Base-by-base conservation (phyloP, 2,329 filamentous ascomycete species). In the Albifimbria verrucaria region DNA sequence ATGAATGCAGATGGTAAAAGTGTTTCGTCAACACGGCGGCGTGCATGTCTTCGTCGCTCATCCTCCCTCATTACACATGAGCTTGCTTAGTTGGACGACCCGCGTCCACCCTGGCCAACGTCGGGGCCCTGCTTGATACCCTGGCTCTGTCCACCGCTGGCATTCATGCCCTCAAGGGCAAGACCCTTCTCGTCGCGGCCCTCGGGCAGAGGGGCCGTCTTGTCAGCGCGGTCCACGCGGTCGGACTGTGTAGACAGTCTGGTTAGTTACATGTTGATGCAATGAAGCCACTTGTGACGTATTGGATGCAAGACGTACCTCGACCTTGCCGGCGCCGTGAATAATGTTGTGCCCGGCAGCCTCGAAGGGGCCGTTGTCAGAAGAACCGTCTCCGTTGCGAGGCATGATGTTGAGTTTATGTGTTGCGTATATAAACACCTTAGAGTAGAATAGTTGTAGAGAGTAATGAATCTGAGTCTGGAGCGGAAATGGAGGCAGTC, bases 201-300 rank as follows among this genome's bases (percentile, higher is more conserved):
- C 62, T 79, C 72, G 9, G 78, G 78, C 46, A 78, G 59, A 2
- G 71, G 69, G 1, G 78, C 78, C 2, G 75, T 74, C 70, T 80
- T 81, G 65, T 78, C 71, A 15, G 77, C 76, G 52, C 77, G 74
- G 49, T 64, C 59, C 26, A 80, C 76, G 24, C 73, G 70, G 51
- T 61, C 54, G 17, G 59, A 62, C 66, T 72, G 36, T 44, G 47
- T 54, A 55, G n/a, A 41, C 21, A 24, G 28, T n/a, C n/a, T n/a
- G n/a, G n/a, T n/a, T n/a, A n/a, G n/a, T n/a, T n/a, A n/a, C n/a
- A n/a, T n/a, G n/a, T n/a, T n/a, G n/a, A n/a, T n/a, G n/a, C n/a
- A n/a, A n/a, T n/a, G n/a, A n/a, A n/a, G n/a, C n/a, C n/a, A n/a
- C n/a, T n/a, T n/a, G n/a, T n/a, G n/a, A n/a, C n/a, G n/a, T n/a